Percentiles rank a stretch among this genome's conserved stretches.
Conservation (phyloP, 164 flowering plant species). For the Santalum album region DNA sequence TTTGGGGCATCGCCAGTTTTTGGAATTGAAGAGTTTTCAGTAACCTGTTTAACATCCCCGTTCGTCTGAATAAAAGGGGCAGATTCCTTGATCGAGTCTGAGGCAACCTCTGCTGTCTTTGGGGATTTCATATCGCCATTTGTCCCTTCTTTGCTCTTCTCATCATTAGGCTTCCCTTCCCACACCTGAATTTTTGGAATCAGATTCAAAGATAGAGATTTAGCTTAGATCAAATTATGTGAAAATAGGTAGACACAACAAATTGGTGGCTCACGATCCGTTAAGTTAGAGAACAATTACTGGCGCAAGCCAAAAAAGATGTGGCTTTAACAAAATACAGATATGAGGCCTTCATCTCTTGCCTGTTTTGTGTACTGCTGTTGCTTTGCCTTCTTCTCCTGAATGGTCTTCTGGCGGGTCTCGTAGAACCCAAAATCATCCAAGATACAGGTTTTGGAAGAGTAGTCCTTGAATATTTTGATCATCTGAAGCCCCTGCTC, state of each 20-base stretch:
- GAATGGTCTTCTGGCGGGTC: conserved; percentile 60
- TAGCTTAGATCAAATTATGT: too few relatives aligned
- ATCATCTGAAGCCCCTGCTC: conserved; percentile 77
- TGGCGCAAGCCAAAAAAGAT: too few relatives aligned
- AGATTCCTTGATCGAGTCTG: conserved; percentile 17
- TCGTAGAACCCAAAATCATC: conserved; percentile 90
- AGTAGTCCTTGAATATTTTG: conserved; percentile 69
- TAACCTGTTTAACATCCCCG: conserved; percentile 21
- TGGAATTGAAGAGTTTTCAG: conserved; percentile 27
- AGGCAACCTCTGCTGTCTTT: conserved; percentile 24
- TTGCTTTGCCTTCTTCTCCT: conserved; percentile 69
- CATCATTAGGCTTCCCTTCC: conserved; percentile 49
- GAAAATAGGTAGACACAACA: too few relatives aligned
- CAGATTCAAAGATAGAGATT: background rate
- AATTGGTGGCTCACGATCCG: too few relatives aligned
- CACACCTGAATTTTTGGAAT: conserved; percentile 27
- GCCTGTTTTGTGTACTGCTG: conserved; percentile 66
- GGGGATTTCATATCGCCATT: conserved; percentile 19
- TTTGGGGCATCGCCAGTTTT: conserved; percentile 28
- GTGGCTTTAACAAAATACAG: background rate
- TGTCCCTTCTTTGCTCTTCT: conserved; percentile 28
- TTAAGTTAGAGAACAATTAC: too few relatives aligned
- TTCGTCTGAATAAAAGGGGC: conserved; percentile 9
- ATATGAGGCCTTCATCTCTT: conserved; percentile 1
- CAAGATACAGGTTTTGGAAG: conserved; percentile 54